Base-by-base conservation (phyloP, 805 yeast species). In the Kregervanrija delftensis region DNA sequence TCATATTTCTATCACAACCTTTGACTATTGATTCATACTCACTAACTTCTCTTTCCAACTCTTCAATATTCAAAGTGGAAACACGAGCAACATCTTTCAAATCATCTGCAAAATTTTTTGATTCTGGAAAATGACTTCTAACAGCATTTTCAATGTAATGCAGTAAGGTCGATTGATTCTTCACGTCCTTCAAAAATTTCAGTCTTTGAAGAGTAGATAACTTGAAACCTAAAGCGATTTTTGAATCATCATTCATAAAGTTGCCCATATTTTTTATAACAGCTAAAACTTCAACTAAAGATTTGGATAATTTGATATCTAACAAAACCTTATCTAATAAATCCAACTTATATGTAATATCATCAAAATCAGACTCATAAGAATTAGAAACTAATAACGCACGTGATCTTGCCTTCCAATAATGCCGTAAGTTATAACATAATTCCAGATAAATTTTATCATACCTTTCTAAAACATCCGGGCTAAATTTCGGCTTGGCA, bases 221-320 rank as follows among this genome's bases (percentile, higher is more conserved):
- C 54, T 76, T 81, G 62, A 85, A 83, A 15, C 95, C 95, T 32
- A 70, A 69, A 0, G 86, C 89, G 49, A 75, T 74, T 54, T 81
- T 84, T 4, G 82, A 69, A 6, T 71, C 63, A 54, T 82, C 88
- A 58, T 85, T 85, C 93, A 85, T 85, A 53, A 76, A 83, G 54
- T 85, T 85, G 49, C 93, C 95, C 45, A 85, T 77, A 11, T 81
- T 79, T 51, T 82, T 75, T 48, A 85, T 81, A 37, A 85, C 76
- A 49, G 76, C 79, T 48, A 85, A 72, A 3, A 84, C 74, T 43
- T 71, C 70, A 49, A 77, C 72, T 55, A 85, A 71, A 34, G 77
- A 71, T 13, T 67, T 54, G 0, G 88, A 82, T 11, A 68, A 64
- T 42, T 67, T 69, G 17, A 85, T 66, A 30, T 73, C 68, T 30